phyloP scores from a whole-genome alignment of 2,329 filamentous ascomycete species.

The Phoma herbarum region DNA sequence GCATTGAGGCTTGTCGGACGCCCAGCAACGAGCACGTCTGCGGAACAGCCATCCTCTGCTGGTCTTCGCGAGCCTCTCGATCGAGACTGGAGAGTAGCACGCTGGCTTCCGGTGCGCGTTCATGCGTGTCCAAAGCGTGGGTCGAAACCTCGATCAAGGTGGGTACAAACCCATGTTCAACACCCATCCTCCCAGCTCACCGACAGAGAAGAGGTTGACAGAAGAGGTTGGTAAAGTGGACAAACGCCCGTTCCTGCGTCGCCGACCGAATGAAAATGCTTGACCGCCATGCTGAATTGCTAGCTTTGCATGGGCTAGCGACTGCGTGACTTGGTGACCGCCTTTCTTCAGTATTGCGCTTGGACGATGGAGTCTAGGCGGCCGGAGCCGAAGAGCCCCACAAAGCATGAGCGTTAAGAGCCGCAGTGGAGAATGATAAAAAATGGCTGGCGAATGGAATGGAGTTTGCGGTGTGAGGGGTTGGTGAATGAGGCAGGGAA shows the following conservation, averaged over 20 bases:
- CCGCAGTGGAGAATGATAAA: conserved; percentile 19
- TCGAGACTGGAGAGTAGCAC: not conserved
- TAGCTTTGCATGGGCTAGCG: not conserved
- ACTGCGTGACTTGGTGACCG: conserved; percentile 11
- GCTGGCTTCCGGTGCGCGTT: not conserved
- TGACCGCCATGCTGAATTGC: conserved; percentile 1
- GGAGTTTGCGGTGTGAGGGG: conserved; percentile 1
- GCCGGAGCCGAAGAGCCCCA: conserved; percentile 7
- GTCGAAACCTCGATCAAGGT: not conserved
- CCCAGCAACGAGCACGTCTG: not conserved
- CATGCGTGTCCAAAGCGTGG: not conserved
- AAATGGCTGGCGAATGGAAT: not conserved
- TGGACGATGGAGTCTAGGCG: conserved; percentile 4
- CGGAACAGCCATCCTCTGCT: not conserved
- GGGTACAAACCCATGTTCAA: not conserved
- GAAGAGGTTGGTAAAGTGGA: not conserved
- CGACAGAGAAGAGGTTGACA: not conserved
- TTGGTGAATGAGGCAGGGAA: not conserved
- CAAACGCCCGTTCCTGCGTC: conserved; percentile 12
- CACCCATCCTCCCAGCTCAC: not conserved
- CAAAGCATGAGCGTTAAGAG: conserved; percentile 7
- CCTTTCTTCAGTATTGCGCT: conserved; percentile 13
- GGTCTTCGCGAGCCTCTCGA: not conserved
- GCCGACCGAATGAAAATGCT: not conserved
- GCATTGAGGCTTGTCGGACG: not conserved